Percentiles rank a stretch among this genome's conserved stretches.
Conservation (phyloP, 208 protist species). For the Crithidia sp. region DNA sequence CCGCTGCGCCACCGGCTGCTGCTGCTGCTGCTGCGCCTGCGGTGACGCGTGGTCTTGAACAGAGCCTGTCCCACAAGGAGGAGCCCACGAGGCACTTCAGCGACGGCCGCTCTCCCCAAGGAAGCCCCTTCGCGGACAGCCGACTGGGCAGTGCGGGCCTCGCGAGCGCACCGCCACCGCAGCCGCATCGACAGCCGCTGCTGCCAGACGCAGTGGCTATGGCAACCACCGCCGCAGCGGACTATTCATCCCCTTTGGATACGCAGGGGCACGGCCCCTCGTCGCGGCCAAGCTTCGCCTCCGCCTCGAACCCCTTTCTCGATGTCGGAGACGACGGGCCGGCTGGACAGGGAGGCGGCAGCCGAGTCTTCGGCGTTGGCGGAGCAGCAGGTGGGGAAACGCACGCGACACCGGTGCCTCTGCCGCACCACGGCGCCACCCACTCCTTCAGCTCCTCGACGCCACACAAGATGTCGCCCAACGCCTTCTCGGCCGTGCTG, state of each 20-base stretch:
- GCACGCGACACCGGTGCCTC: neutral
- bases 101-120: neutral
- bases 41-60: neutral
- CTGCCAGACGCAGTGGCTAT: too few species aligned
- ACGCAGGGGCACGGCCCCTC: neutral
- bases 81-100: neutral
- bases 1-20: neutral
- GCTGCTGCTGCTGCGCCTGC: neutral
- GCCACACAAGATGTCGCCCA: slow-evolving; percentile 1
- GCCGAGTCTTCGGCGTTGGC: neutral
- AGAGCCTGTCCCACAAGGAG: neutral
- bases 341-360: neutral
- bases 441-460: slow-evolving; percentile 1
- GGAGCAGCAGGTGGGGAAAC: neutral
- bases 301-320: slow-evolving; percentile 23
- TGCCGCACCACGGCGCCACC: neutral
- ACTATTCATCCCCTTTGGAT: neutral
- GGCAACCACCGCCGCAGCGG: too few species aligned
- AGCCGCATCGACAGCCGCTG: too few species aligned
- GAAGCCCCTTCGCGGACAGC: neutral
- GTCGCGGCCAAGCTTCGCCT: neutral
- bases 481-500: slow-evolving; percentile 11
- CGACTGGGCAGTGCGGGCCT: neutral
- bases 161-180: too few species aligned
- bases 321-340: slow-evolving; percentile 1